A percentile compares a stretch with the other conserved stretches of the same genome.
Evolutionary conservation across 2,329 filamentous ascomycete species (phyloP).

Genomic region (Verticillium alfalfae): DNA sequence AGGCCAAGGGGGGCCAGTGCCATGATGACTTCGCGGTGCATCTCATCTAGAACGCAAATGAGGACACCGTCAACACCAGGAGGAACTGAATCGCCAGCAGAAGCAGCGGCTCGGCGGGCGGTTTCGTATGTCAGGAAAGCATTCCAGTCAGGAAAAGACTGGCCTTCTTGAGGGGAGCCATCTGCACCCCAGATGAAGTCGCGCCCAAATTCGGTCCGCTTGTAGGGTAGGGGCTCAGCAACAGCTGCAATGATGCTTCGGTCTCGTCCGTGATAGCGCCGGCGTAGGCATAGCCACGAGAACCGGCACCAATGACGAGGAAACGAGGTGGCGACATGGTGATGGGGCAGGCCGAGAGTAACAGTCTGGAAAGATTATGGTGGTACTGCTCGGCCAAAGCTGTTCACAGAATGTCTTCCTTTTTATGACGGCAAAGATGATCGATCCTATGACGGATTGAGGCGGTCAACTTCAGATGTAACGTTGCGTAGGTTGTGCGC

Average conservation of each 20-base stretch:
- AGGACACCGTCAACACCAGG: conserved; percentile 58
- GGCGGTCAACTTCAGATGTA: neutral
- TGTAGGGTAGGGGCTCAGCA: conserved; percentile 75
- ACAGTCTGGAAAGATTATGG: no score
- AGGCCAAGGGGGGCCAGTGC: conserved; percentile 65
- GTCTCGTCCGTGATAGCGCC: conserved; percentile 59
- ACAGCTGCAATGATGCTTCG: conserved; percentile 66
- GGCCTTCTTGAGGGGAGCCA: conserved; percentile 32
- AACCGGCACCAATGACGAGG: conserved; percentile 77
- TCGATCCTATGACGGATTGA: no score
- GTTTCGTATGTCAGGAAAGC: conserved; percentile 72
- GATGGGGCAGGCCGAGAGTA: neutral
- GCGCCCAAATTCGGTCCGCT: conserved; percentile 64
- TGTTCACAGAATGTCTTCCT: neutral
- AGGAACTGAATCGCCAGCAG: conserved; percentile 40
- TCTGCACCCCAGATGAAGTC: conserved; percentile 67
- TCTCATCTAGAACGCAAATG: conserved; percentile 74
- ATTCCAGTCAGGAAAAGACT: conserved; percentile 69
- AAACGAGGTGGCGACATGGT: conserved; percentile 51
- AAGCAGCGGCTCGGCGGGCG: conserved; percentile 48
- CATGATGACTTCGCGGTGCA: conserved; percentile 76
- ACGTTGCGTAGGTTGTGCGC: neutral
- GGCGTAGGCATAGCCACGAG: conserved; percentile 71
- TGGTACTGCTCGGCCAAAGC: neutral
- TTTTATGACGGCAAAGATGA: neutral